Percentiles rank a stretch among this genome's conserved stretches.
Evolutionary conservation across 768 basidiomycete species (phyloP).

Genomic region (Boletus pseudo-olivaceus): DNA sequence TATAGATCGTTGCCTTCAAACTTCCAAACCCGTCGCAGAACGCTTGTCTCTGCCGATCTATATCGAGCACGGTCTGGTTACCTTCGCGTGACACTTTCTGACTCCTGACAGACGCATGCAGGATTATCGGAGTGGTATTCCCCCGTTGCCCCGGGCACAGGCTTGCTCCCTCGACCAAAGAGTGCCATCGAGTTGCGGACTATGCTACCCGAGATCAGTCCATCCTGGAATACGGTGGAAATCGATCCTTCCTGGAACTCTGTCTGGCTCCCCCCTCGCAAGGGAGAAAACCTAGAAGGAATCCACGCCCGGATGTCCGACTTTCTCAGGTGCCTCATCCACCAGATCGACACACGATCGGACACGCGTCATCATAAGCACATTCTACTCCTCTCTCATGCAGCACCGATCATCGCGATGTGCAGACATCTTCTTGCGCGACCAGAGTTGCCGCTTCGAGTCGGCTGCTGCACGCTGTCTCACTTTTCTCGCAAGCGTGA

Average conservation of each 20-base stretch:
- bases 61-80: constrained; percentile 66
- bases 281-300: constrained; percentile 63
- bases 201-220: constrained; percentile 58
- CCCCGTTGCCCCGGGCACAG: constrained; percentile 59
- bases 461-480: constrained; percentile 76
- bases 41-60: constrained; percentile 66
- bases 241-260: constrained; percentile 66
- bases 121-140: constrained; percentile 81
- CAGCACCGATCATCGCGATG: constrained; percentile 69
- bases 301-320: constrained; percentile 58
- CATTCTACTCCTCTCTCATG: constrained; percentile 68
- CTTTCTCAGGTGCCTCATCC: constrained; percentile 50
- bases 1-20: constrained; percentile 85
- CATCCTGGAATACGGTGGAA: constrained; percentile 54
- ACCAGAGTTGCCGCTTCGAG: constrained; percentile 48
- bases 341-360: constrained; percentile 45
- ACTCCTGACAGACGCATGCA: constrained; percentile 20
- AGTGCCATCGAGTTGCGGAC: constrained; percentile 48
- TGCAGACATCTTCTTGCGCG: constrained; percentile 56
- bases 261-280: constrained; percentile 66
- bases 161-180: constrained; percentile 73
- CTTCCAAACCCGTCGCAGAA: constrained; percentile 59
- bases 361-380: constrained; percentile 41
- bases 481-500: constrained; percentile 42
- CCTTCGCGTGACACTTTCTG: constrained; percentile 6